Base-by-base conservation (phyloP, 176 grass and related monocot genomes). In the Microstegium vimineum region DNA sequence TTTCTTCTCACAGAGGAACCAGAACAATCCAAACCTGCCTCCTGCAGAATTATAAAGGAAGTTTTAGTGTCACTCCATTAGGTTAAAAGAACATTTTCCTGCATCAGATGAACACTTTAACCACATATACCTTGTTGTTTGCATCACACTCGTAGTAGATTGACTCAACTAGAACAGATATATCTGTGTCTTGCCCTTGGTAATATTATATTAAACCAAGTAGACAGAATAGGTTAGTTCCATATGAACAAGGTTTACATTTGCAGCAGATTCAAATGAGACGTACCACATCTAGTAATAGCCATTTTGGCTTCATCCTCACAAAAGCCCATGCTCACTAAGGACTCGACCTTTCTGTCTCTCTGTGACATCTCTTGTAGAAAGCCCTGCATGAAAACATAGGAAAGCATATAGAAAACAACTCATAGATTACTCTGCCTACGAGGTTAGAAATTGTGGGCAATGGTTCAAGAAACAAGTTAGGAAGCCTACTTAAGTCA, bases 271-370 rank as follows among this genome's bases (percentile, higher is more conserved):
- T 85, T 57, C 37, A 43, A 15, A 15, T 51, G 51, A 91, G 37
- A 89, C 74, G 69, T 93, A 98, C 95, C 95, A 37, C 90, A 98
- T 98, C 84, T 98, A 18, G 76, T 41, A 57, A 98, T 86, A 42
- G 95, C 92, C 79, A 82, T 71, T 60, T 84, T 82, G 23, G 92
- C 95, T 69, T 91, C 92, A n/a, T 87, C 73, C 70, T 90, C 81
- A 52, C 71, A 59, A 84, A 90, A 95, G 37, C 95, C 95, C 92
- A 98, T 93, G 52, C 80, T 81, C 69, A 93, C 80, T 68, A 98
- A 83, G 25, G 80, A 88, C 78, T 74, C 36, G 0, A 95, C 47
- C 72, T 93, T 98, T 51, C 76, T 75, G 8, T 91, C 86, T 69
- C 73, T 83, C 49, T 87, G 81, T 49, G 85, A 88, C 72, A 93